A percentile compares a stretch with the other conserved stretches of the same genome.
Conservation (phyloP, 441 rosid genomes). For the Arabidopsis hybrid region DNA sequence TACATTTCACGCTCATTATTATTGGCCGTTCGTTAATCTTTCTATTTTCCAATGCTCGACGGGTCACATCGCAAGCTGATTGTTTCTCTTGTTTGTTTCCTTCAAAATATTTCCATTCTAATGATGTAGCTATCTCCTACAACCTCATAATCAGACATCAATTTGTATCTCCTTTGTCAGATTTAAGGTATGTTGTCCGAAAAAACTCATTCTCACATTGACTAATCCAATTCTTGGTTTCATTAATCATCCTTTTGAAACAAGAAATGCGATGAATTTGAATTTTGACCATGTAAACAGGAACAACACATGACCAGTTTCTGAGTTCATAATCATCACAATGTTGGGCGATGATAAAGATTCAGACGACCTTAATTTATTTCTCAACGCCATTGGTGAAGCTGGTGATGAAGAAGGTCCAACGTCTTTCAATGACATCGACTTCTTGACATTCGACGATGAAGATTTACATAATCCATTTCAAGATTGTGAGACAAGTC, state of each 20-base stretch:
- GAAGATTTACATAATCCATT: slow-evolving; percentile 33
- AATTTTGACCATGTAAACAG: slow-evolving; percentile 8
- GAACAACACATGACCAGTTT: slow-evolving; percentile 6
- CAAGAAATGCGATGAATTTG: background rate
- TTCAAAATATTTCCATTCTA: slow-evolving; percentile 16
- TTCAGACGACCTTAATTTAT: slow-evolving; percentile 41
- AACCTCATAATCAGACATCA: background rate
- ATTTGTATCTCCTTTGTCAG: slow-evolving; percentile 17
- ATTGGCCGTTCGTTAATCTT: slow-evolving; percentile 18
- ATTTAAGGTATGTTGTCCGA: slow-evolving; percentile 35
- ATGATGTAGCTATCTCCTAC: background rate
- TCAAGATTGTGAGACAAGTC: slow-evolving; percentile 29
- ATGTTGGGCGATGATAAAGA: slow-evolving; percentile 35
- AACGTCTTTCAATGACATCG: slow-evolving; percentile 19
- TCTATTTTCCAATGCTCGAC: slow-evolving; percentile 20
- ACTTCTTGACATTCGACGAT: slow-evolving; percentile 11
- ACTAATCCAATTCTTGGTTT: too few relatives aligned
- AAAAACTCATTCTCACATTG: background rate
- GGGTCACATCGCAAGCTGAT: slow-evolving; percentile 24
- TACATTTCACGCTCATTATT: slow-evolving; percentile 8
- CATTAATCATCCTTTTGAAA: too few relatives aligned
- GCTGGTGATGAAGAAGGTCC: slow-evolving; percentile 2
- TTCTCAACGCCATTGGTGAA: slow-evolving; percentile 43
- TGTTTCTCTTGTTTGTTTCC: slow-evolving; percentile 10
- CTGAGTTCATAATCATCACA: slow-evolving; percentile 6